Percentiles rank a stretch among this genome's conserved stretches.
Evolutionary conservation across 345 rosid species (phyloP).

Genomic region (Erysimum cheiranthoides): DNA sequence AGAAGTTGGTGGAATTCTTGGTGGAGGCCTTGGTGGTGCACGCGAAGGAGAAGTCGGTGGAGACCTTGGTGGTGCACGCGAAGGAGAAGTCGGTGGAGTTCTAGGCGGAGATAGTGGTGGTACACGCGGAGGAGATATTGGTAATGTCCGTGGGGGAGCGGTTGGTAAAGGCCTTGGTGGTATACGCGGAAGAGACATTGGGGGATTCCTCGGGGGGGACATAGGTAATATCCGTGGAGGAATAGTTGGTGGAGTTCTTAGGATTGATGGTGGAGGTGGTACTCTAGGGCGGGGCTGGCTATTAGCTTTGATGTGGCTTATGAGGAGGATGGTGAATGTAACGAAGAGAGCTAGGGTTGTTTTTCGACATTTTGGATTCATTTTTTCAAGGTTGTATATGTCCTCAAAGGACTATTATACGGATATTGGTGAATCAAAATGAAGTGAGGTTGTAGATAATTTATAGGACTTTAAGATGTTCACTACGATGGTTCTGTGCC

Average conservation of each 20-base stretch:
- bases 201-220: too few relatives aligned
- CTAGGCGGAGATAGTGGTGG: neutral
- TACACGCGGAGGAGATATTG: neutral
- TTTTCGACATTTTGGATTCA: constrained; percentile 19
- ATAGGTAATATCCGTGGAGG: neutral
- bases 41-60: neutral
- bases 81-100: neutral
- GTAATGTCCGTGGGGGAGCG: too few relatives aligned
- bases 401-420: neutral
- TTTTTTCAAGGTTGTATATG: neutral
- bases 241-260: neutral
- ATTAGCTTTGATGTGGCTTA: constrained; percentile 9
- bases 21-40: neutral
- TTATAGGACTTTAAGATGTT: constrained; percentile 22
- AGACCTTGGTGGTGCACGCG: neutral
- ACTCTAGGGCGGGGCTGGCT: neutral
- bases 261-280: constrained; percentile 15
- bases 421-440: constrained; percentile 1
- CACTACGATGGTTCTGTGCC: constrained; percentile 2
- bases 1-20: neutral
- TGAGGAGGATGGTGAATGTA: constrained; percentile 3
- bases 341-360: constrained; percentile 18
- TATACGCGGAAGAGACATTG: too few relatives aligned
- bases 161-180: too few relatives aligned
- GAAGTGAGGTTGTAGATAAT: neutral